phyloP scores from a whole-genome alignment of 805 yeast genomes.

The Clavispora phyllophila region DNA sequence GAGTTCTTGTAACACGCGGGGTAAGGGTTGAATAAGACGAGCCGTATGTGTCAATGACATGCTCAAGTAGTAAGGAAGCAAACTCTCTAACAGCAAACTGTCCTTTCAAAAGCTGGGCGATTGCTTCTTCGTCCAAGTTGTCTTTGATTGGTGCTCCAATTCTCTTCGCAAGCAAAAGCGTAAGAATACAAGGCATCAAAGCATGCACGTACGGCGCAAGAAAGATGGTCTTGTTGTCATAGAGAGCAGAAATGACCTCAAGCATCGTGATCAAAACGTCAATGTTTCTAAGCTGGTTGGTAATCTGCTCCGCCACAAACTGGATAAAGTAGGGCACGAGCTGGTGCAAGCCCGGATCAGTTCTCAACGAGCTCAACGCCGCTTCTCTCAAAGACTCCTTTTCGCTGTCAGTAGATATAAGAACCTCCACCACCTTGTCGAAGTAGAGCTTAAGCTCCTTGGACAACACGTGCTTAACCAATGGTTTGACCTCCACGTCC shows the following conservation, averaged over 20 bases:
- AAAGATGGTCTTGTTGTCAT: conserved; percentile 78
- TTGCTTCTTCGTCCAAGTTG: conserved; percentile 24
- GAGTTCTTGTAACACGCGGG: conserved; percentile 90
- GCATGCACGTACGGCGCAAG: conserved; percentile 96
- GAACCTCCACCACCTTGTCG: conserved; percentile 80
- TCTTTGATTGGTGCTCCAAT: conserved; percentile 55
- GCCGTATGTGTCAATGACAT: conserved; percentile 75
- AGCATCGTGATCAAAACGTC: conserved; percentile 75
- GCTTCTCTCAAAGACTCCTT: conserved; percentile 62
- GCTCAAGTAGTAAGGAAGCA: conserved; percentile 77
- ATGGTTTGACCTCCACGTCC: conserved; percentile 69
- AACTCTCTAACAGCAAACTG: conserved; percentile 73
- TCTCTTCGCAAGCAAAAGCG: conserved; percentile 81
- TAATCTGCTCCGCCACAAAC: conserved; percentile 91
- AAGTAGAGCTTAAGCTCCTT: conserved; percentile 91
- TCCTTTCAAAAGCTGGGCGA: conserved; percentile 24
- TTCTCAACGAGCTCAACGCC: conserved; percentile 76
- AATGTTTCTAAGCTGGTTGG: conserved; percentile 75
- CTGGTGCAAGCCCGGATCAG: conserved; percentile 96
- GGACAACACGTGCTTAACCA: conserved; percentile 91
- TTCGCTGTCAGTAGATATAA: conserved; percentile 53
- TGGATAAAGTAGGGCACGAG: conserved; percentile 94
- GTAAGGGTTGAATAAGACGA: conserved; percentile 82
- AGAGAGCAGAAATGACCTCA: conserved; percentile 79
- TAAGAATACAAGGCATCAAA: conserved; percentile 91